phyloP scores from a whole-genome alignment of 495 filamentous ascomycete species.

The Penicillium chermesinum region DNA sequence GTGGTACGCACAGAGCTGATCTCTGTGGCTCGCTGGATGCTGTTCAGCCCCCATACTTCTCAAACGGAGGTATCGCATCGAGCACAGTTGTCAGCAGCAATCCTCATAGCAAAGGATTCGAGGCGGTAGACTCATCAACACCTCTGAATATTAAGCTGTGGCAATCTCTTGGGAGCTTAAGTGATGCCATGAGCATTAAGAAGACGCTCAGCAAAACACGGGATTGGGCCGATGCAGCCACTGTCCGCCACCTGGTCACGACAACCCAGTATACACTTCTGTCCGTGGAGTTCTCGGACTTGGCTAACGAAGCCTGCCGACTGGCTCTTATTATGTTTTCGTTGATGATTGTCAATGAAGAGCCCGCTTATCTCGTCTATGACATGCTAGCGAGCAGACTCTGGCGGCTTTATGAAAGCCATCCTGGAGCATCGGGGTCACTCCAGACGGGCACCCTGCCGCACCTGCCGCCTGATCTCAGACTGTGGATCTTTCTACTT shows the following conservation, averaged over 20 bases:
- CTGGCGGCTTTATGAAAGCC: not conserved
- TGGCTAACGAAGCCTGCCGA: not conserved
- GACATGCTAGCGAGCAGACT: not conserved
- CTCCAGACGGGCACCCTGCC: not conserved
- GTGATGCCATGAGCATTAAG: not conserved
- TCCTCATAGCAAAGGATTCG: not conserved
- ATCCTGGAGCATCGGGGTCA: not conserved
- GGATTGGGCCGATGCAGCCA: not conserved
- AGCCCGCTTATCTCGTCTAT: not conserved
- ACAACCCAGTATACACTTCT: slow-evolving; percentile 1
- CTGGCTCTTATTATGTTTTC: not conserved
- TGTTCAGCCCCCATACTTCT: not conserved
- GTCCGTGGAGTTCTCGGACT: not conserved
- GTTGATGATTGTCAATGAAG: not conserved
- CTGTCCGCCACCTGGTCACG: slow-evolving; percentile 1
- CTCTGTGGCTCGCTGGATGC: slow-evolving; percentile 5
- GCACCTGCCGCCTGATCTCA: not conserved
- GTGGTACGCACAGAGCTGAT: slow-evolving; percentile 1
- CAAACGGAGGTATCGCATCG: not conserved
- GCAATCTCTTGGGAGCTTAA: not conserved
- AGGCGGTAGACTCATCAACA: not conserved
- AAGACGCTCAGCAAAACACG: not conserved
- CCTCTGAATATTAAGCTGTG: not conserved
- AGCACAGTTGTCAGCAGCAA: not conserved
- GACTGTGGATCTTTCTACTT: not conserved